A percentile compares a stretch with the other conserved stretches of the same genome.
Conservation (phyloP, 1,284 basidiomycete genomes). For the Trametes hirsuta region DNA sequence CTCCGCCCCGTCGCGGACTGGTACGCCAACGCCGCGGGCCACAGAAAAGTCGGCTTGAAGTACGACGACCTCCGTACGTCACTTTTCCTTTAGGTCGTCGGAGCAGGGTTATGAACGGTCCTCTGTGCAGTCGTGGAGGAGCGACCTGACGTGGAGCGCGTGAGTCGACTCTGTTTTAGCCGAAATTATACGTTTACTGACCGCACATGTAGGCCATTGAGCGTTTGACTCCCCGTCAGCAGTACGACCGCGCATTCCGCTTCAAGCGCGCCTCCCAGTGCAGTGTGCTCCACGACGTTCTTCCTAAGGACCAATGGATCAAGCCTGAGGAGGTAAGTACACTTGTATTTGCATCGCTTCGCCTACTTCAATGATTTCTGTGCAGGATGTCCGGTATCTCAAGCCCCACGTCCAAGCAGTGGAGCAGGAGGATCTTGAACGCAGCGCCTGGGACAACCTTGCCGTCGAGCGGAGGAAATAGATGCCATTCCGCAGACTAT, state of each 20-base stretch:
- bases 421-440: constrained; percentile 79
- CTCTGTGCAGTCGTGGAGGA: constrained; percentile 79
- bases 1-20: constrained; percentile 84
- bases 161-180: constrained; percentile 36
- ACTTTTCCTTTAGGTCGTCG: constrained; percentile 14
- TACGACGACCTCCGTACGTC: constrained; percentile 92
- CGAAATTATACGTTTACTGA: background rate
- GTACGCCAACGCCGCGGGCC: constrained; percentile 84
- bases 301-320: constrained; percentile 89
- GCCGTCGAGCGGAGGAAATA: constrained; percentile 62
- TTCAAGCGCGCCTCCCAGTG: constrained; percentile 85
- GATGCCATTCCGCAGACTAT: constrained; percentile 22
- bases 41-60: constrained; percentile 88
- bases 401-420: constrained; percentile 81
- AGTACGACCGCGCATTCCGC: constrained; percentile 92
- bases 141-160: constrained; percentile 84
- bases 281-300: constrained; percentile 79
- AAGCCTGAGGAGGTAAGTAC: constrained; percentile 74
- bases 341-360: background rate
- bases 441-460: constrained; percentile 83
- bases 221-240: constrained; percentile 80
- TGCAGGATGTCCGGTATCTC: constrained; percentile 91
- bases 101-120: constrained; percentile 10
- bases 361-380: constrained; percentile 3
- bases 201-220: constrained; percentile 67